A percentile compares a stretch with the other conserved stretches of the same genome.
phyloP scores from a whole-genome alignment of 2,329 filamentous ascomycete genomes.

The Emergomyces africanus region DNA sequence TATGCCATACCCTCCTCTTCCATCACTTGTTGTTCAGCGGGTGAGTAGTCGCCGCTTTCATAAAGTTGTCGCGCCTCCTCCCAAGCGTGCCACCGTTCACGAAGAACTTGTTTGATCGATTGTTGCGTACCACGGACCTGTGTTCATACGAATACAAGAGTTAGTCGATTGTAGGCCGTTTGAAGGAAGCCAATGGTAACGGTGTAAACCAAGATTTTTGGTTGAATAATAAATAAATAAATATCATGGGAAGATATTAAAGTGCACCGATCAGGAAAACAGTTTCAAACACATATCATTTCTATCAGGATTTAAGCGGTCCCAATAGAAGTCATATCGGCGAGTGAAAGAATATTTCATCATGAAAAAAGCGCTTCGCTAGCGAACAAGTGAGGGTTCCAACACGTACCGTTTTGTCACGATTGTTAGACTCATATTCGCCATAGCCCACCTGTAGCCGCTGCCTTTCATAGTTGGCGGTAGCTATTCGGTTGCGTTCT shows the following conservation, averaged over 20 bases:
- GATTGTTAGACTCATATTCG: constrained; percentile 48
- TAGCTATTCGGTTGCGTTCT: constrained; percentile 82
- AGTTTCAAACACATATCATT: constrained; percentile 14
- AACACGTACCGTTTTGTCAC: constrained; percentile 53
- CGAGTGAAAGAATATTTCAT: constrained; percentile 20
- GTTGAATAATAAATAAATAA: no score
- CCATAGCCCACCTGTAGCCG: constrained; percentile 62
- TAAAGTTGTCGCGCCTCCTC: constrained; percentile 29
- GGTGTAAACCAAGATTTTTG: not conserved
- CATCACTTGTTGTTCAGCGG: constrained; percentile 14
- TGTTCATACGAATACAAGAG: not conserved
- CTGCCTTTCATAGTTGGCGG: constrained; percentile 55
- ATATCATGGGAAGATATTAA: constrained; percentile 2
- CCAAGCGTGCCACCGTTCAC: constrained; percentile 82
- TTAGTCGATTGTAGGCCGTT: constrained; percentile 1
- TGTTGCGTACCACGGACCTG: constrained; percentile 68
- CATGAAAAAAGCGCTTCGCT: constrained; percentile 6
- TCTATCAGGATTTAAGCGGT: constrained; percentile 15
- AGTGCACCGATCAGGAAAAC: constrained; percentile 9
- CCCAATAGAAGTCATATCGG: constrained; percentile 19
- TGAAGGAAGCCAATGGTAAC: not conserved
- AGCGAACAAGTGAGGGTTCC: not conserved
- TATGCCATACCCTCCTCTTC: constrained; percentile 5
- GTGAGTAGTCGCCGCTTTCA: constrained; percentile 24
- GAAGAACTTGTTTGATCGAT: constrained; percentile 70